Evolutionary conservation across 2,329 filamentous ascomycete species (phyloP), one percentile per base, ranked within the genome.

Genomic region (Aaosphaeria arxii): DNA sequence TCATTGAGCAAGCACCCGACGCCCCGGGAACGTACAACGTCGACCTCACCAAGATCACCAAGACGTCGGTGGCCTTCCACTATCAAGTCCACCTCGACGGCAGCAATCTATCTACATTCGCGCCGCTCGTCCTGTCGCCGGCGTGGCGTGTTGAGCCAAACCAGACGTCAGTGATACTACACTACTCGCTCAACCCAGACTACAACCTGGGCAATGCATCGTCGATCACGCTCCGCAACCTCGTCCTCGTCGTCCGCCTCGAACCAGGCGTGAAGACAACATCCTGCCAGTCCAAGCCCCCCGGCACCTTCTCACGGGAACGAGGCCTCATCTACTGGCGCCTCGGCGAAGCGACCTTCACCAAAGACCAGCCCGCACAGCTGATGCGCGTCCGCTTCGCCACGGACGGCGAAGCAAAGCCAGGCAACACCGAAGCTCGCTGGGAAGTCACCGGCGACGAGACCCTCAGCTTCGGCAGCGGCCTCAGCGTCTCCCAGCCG

Each of bases 361-460:
- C 78, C 40, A 73, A 81, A 6, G 84, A 84, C 43, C 70, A 74
- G 31, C 69, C 74, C 33, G 80, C 83, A 55, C 80, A 87, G 61
- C 92, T 90, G 71, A 83, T 96, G 49, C 85, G 96, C 5, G 94
- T 90, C 50, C 83, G 91, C 3, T 88, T 99, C 58, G 75, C 86
- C 28, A 89, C 88, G 0, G 86, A 91, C 32, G 83, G 82, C 28
- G 78, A 83, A 44, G 83, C 88, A 0, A 84, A 83, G 53, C 82
- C 88, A 5, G 90, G 91, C 0, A 84, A 83, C 46, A 80, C 95
- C 6, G 92, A 99, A 67, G 89, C 89, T 1, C 79, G 86, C 47
- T 96, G 91, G 84, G 91, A 96, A 66, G 74, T 87, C 24, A 60
- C 51, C 28, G 79, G 75, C 2, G 75, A 80, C 36, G 71, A 80